Percentiles rank a stretch among this genome's conserved stretches.
Evolutionary conservation across 2,329 filamentous ascomycete species (phyloP).

Genomic region (Paecilomyces niveus): DNA sequence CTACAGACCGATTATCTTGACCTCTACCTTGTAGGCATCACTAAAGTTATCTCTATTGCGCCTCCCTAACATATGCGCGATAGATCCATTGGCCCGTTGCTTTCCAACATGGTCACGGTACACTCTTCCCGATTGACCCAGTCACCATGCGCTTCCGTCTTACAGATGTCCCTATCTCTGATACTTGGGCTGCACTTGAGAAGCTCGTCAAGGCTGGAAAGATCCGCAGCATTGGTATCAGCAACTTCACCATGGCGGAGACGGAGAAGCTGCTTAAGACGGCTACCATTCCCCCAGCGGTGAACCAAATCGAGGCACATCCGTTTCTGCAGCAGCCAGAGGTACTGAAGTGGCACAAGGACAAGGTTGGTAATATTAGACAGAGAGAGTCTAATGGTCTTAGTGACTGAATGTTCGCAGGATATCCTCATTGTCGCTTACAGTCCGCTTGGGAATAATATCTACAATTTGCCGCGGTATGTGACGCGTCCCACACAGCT

Average conservation of each 20-base stretch:
- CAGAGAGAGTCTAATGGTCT: not conserved
- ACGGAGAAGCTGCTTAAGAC: slow-evolving; percentile 31
- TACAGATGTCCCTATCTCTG: slow-evolving; percentile 13
- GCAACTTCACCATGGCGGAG: slow-evolving; percentile 53
- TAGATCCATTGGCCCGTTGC: slow-evolving; percentile 36
- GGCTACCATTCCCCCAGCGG: slow-evolving; percentile 17
- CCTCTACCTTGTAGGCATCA: slow-evolving; percentile 39
- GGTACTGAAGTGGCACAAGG: slow-evolving; percentile 15
- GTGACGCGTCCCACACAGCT: not conserved
- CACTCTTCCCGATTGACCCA: slow-evolving; percentile 10
- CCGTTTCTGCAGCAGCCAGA: slow-evolving; percentile 23
- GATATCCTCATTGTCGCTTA: slow-evolving; percentile 42
- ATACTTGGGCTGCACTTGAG: slow-evolving; percentile 58
- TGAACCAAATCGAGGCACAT: slow-evolving; percentile 20
- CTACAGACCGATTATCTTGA: slow-evolving; percentile 49
- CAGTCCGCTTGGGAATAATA: slow-evolving; percentile 43
- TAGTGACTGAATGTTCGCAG: slow-evolving; percentile 16
- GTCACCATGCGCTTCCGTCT: slow-evolving; percentile 13
- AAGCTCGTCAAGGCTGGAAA: slow-evolving; percentile 48
- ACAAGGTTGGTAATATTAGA: slow-evolving; percentile 6
- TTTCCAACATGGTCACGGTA: slow-evolving; percentile 10
- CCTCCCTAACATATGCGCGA: not conserved
- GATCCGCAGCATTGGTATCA: slow-evolving; percentile 62
- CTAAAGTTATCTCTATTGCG: not conserved
- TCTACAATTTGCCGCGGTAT: slow-evolving; percentile 21